A percentile compares a stretch with the other conserved stretches of the same genome.
phyloP scores from a whole-genome alignment of 306 rosid species.

The Cucurbita ficifolia region DNA sequence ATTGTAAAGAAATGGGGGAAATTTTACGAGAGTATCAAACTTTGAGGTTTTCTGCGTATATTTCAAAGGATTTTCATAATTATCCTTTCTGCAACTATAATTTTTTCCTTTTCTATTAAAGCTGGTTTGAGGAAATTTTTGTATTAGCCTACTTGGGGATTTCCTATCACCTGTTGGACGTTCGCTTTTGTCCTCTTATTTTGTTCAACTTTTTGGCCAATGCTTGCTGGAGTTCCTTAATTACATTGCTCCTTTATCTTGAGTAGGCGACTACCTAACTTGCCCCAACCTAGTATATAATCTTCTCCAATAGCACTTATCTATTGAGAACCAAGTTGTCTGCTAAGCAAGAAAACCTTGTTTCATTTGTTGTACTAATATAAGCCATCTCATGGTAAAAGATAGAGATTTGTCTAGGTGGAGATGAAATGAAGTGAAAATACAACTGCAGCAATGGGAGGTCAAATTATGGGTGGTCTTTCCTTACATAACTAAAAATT shows the following conservation, averaged over 20 bases:
- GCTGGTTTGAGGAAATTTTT: not conserved
- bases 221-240: not conserved
- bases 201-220: not conserved
- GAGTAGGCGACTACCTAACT: not conserved
- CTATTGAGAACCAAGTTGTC: not conserved
- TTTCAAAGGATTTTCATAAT: not conserved
- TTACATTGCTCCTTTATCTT: not conserved
- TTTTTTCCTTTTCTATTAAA: not conserved
- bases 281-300: not conserved
- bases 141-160: not conserved
- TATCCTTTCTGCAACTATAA: not conserved
- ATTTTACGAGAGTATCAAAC: not conserved
- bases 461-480: not conserved
- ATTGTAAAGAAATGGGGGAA: not conserved
- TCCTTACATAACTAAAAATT: not conserved
- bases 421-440: not conserved
- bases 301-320: not conserved
- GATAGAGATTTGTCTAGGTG: not conserved
- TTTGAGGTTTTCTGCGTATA: not conserved
- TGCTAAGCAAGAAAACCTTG: not conserved
- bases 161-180: not conserved
- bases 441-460: not conserved
- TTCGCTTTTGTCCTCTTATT: not conserved
- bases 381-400: not conserved
- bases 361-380: not conserved